These are phyloP conservation scores for Chrysopogon serrulatus DNA, from an alignment of 176 grass and related monocot species.

Conservation along the genomic window DNA sequence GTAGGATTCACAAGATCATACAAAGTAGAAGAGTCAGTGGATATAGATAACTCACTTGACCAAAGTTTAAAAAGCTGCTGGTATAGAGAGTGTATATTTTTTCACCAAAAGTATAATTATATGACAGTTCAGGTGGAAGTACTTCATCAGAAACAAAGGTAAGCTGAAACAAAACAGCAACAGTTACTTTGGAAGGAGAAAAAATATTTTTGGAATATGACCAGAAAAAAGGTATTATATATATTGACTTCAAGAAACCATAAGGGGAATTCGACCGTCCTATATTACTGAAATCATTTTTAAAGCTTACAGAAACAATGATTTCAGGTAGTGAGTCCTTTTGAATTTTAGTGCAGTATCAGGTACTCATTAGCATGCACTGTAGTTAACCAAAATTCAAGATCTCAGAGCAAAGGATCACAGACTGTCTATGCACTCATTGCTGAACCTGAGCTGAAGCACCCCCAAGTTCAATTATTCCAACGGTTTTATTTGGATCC, in stretches of 20 bases:
- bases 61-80: constrained; percentile 95
- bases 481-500: constrained; percentile 80
- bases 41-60: constrained; percentile 61
- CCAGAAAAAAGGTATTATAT: background rate
- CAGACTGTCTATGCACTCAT: background rate
- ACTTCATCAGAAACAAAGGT: constrained; percentile 92
- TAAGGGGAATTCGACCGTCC: background rate
- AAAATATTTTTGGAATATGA: background rate
- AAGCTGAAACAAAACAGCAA: constrained; percentile 66
- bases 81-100: constrained; percentile 79
- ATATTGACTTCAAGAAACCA: background rate
- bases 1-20: constrained; percentile 10
- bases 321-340: background rate
- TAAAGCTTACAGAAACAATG: background rate
- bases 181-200: constrained; percentile 23
- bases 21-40: background rate
- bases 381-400: background rate
- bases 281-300: background rate
- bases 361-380: background rate
- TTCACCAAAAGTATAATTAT: constrained; percentile 67
- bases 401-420: background rate
- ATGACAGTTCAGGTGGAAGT: constrained; percentile 56
- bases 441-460: constrained; percentile 81
- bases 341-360: background rate
- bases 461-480: constrained; percentile 93